phyloP scores from a whole-genome alignment of 2,329 filamentous ascomycete genomes.

The Mariannaea sp. region DNA sequence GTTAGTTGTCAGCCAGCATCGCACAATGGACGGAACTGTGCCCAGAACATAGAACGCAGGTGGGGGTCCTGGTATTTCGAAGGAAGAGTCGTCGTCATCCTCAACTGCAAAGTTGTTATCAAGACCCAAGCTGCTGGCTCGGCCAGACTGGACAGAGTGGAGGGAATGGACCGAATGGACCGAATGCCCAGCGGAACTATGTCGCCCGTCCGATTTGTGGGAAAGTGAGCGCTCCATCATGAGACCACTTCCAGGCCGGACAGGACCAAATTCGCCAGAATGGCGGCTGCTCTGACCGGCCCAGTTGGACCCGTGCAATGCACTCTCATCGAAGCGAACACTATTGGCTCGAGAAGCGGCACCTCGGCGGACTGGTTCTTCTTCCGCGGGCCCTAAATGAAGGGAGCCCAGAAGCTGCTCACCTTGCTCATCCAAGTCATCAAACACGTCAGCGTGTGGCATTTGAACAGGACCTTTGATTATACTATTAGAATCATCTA shows the following conservation, averaged over 20 bases:
- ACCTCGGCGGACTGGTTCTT: slow-evolving; percentile 82
- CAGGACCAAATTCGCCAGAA: slow-evolving; percentile 79
- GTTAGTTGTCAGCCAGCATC: slow-evolving; percentile 90
- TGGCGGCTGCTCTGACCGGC: slow-evolving; percentile 77
- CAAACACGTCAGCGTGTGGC: slow-evolving; percentile 82
- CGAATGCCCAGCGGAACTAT: slow-evolving; percentile 90
- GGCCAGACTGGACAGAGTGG: slow-evolving; percentile 74
- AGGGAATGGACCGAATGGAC: slow-evolving; percentile 72
- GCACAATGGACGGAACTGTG: slow-evolving; percentile 89
- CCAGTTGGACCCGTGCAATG: slow-evolving; percentile 85
- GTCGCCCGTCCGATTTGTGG: slow-evolving; percentile 93
- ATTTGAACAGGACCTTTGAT: slow-evolving; percentile 75
- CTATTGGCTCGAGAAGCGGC: slow-evolving; percentile 93
- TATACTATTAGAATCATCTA: slow-evolving; percentile 26
- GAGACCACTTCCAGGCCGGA: slow-evolving; percentile 78
- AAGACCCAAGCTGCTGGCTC: slow-evolving; percentile 86
- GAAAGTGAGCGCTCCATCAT: slow-evolving; percentile 92
- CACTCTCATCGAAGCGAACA: slow-evolving; percentile 95
- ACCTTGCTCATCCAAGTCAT: slow-evolving; percentile 86
- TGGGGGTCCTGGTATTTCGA: slow-evolving; percentile 75
- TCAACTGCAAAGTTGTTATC: slow-evolving; percentile 70
- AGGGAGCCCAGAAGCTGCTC: slow-evolving; percentile 80
- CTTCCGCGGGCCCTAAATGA: slow-evolving; percentile 79
- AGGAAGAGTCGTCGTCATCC: slow-evolving; percentile 69
- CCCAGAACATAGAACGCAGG: slow-evolving; percentile 85